phyloP scores from a whole-genome alignment of 257 asterid species.

The Coffea canephora region DNA sequence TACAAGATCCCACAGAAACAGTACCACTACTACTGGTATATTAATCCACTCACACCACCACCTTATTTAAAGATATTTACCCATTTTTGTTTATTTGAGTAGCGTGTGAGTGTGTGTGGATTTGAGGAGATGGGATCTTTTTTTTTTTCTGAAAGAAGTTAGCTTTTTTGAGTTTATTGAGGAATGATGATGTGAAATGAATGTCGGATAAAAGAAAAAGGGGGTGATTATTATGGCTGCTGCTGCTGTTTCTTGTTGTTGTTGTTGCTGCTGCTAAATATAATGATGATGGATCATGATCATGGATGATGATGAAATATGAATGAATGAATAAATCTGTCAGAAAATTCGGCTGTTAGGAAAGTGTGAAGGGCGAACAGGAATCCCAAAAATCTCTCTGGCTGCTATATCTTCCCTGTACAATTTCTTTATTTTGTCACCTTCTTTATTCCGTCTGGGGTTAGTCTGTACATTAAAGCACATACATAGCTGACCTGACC shows the following conservation, averaged over 20 bases:
- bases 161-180: slow-evolving; percentile 8
- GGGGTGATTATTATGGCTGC: slow-evolving; percentile 23
- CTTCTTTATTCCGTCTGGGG: slow-evolving; percentile 21
- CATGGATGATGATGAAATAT: neutral
- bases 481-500: slow-evolving; percentile 25
- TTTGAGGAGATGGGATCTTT: neutral
- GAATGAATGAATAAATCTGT: slow-evolving; percentile 24
- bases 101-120: neutral
- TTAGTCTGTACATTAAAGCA: slow-evolving; percentile 45
- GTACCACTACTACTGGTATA: no score
- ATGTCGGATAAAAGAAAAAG: neutral
- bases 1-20: no score
- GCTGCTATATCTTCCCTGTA: slow-evolving; percentile 13
- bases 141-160: neutral
- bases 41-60: no score
- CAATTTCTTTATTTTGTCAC: neutral
- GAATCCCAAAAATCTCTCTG: slow-evolving; percentile 10
- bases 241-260: slow-evolving; percentile 4
- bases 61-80: no score
- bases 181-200: slow-evolving; percentile 11
- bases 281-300: slow-evolving; percentile 5
- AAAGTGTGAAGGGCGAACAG: neutral
- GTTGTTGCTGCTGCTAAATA: slow-evolving; percentile 12
- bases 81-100: no score
- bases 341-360: slow-evolving; percentile 47